Conservation (phyloP, 129 eudicot genomes). For the Saussurea involucrata region DNA sequence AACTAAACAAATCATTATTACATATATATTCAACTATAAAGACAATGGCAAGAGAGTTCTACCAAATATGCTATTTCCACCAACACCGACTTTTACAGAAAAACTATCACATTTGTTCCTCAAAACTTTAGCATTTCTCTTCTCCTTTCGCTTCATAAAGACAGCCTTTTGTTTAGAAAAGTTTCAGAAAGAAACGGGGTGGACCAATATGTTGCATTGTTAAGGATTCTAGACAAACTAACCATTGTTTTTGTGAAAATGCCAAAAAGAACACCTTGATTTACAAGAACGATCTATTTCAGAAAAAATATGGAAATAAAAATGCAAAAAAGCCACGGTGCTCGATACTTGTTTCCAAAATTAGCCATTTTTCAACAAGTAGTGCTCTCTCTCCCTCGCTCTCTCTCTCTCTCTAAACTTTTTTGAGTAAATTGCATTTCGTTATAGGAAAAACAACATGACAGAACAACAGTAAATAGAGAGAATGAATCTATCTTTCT, state of each 20-base stretch:
- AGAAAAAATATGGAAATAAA: background rate
- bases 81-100: slow-evolving; percentile 74
- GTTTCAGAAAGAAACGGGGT: background rate
- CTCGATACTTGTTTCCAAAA: too few relatives aligned
- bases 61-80: slow-evolving; percentile 79
- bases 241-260: background rate
- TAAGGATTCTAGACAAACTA: background rate
- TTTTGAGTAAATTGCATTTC: too few relatives aligned
- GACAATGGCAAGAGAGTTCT: slow-evolving; percentile 6
- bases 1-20: background rate
- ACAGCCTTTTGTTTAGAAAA: slow-evolving; percentile 20
- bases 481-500: too few relatives aligned
- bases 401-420: too few relatives aligned
- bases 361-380: too few relatives aligned
- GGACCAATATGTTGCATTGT: background rate
- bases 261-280: background rate
- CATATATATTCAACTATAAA: background rate
- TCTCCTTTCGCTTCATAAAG: slow-evolving; percentile 72
- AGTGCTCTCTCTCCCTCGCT: too few relatives aligned
- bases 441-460: too few relatives aligned
- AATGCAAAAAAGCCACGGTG: background rate
- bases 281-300: background rate
- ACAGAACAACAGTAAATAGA: too few relatives aligned
- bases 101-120: slow-evolving; percentile 66
- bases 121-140: slow-evolving; percentile 62